Evolutionary conservation across 2,329 filamentous ascomycete genomes (phyloP).

Genomic region (Clarireedia hainanense): DNA sequence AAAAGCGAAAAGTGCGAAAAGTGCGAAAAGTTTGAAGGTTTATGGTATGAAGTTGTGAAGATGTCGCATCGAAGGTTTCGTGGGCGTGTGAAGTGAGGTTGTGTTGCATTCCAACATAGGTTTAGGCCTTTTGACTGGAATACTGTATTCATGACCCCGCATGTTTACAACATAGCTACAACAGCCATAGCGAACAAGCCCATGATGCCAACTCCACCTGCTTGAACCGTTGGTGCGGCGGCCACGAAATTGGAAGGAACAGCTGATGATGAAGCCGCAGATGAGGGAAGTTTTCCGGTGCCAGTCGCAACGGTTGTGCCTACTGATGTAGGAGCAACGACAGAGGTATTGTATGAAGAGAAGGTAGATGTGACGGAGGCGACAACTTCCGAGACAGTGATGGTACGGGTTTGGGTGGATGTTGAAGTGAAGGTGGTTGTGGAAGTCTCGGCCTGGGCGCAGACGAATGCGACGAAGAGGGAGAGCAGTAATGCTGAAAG

Average conservation of each 20-base stretch:
- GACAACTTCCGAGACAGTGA: slow-evolving; percentile 3
- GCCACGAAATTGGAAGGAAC: background rate
- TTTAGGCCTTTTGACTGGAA: background rate
- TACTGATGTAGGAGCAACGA: background rate
- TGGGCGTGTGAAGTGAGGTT: background rate
- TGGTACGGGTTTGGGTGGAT: slow-evolving; percentile 1
- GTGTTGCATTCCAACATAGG: slow-evolving; percentile 1
- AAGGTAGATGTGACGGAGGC: slow-evolving; percentile 1
- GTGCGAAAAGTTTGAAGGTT: background rate
- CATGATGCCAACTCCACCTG: background rate
- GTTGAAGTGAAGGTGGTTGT: slow-evolving; percentile 1
- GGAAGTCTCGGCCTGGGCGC: background rate
- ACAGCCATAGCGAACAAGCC: slow-evolving; percentile 2
- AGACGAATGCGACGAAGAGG: slow-evolving; percentile 4
- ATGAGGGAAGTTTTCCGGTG: background rate
- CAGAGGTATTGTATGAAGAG: background rate
- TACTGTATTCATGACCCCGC: background rate
- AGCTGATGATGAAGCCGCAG: background rate
- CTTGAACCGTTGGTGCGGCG: slow-evolving; percentile 1
- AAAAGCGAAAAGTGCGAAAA: background rate
- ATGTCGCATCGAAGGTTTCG: slow-evolving; percentile 8
- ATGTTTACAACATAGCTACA: slow-evolving; percentile 4
- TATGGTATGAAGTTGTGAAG: background rate
- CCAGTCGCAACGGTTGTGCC: background rate
- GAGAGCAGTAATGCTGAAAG: slow-evolving; percentile 4